Evolutionary conservation across 805 yeast genomes (phyloP), one percentile per base, ranked within the genome.

Genomic region (Sungouiozyma ichnusensis): DNA sequence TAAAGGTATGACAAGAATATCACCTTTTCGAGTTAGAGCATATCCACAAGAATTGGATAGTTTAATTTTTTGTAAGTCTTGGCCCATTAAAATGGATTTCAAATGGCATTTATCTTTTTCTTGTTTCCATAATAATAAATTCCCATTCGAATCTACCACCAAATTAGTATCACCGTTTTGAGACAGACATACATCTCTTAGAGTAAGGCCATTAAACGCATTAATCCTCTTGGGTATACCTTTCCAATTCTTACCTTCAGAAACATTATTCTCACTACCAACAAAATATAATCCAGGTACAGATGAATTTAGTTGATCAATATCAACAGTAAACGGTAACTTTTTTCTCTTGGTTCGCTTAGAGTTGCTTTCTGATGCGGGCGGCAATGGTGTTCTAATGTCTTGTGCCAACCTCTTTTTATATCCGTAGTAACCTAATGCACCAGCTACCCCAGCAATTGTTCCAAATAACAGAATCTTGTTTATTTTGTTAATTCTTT

Each of bases 131-230:
- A 81, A 83, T 42, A 76, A 77, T 27, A 86, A 68, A 52, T 81
- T 74, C 16, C 97, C 97, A 14, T 72, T 73, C 1, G 69, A 68
- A 46, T 79, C 74, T 15, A 85, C 73, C 0, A 86, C 86, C 3
- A 71, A 63, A 20, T 73, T 78, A 6, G 17, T 14, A 3, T 49
- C 57, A 1, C 65, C 73, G 27, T 66, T 58, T 7, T 6, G 9
- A 18, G 70, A 66, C 2, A 85, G 54, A 16, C 68, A 65, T 3
- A 88, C 75, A 53, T 77, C 81, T 37, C 71, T 67, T 24, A 85
- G 60, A 14, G 66, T 52, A 63, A 71, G 70, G 33, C 73, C 72
- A 54, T 86, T 85, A 51, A 90, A 86, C 48, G 69, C 72, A 1
- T 69, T 64, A 4, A 82, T 60, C 52, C 94, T 68, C 20, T 70